Evolutionary conservation across 1,284 basidiomycete genomes (phyloP).

Genomic region (Pholiota adiposa): DNA sequence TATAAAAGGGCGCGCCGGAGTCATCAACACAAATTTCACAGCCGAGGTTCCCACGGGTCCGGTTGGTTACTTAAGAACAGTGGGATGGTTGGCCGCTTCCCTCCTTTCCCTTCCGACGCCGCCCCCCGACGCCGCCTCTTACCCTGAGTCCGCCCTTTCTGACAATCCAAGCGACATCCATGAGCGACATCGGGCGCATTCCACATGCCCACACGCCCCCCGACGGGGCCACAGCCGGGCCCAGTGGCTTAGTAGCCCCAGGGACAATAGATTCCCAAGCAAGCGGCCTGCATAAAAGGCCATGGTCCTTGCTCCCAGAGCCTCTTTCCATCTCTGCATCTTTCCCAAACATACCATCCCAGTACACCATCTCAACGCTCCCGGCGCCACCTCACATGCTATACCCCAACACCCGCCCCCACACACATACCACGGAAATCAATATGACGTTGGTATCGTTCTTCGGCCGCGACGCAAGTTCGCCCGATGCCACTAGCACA

Average conservation of each 20-base stretch:
- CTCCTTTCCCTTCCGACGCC: constrained; percentile 2
- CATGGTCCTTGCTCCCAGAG: background rate
- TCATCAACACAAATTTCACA: constrained; percentile 10
- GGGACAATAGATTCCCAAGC: constrained; percentile 3
- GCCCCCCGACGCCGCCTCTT: background rate
- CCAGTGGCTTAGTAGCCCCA: background rate
- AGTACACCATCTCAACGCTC: background rate
- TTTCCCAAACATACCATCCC: background rate
- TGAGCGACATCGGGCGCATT: constrained; percentile 3
- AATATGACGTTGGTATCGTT: constrained; percentile 1
- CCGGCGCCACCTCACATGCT: background rate
- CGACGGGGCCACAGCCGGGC: background rate
- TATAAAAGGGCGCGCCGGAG: constrained; percentile 6
- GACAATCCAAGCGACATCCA: background rate
- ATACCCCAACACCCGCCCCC: background rate
- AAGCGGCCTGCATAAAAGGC: background rate
- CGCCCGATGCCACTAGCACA: background rate
- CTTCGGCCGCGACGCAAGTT: background rate
- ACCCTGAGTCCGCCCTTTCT: background rate
- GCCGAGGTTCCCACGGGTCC: constrained; percentile 8
- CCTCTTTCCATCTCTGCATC: background rate
- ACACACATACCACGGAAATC: background rate
- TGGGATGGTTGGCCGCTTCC: background rate
- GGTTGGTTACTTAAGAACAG: background rate
- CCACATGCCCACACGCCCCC: background rate